Evolutionary conservation across 768 basidiomycete species (phyloP).

Genomic region (Inosperma sp.): DNA sequence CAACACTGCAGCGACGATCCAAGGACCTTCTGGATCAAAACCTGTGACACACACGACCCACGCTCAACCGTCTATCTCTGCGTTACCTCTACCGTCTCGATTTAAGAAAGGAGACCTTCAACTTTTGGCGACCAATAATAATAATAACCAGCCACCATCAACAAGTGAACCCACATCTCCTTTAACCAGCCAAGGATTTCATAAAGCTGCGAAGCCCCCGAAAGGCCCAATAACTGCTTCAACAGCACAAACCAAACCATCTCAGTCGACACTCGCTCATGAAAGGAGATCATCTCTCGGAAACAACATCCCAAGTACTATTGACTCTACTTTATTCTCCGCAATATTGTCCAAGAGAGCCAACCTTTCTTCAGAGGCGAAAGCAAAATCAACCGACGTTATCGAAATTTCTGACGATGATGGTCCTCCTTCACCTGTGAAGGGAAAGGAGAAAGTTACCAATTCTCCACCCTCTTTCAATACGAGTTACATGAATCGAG

Average conservation of each 20-base stretch:
- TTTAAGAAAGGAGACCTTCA: too few species aligned
- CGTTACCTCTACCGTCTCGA: too few species aligned
- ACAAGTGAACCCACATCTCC: too few species aligned
- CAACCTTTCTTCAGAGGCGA: neutral
- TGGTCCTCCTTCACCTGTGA: neutral
- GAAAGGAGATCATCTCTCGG: neutral
- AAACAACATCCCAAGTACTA: slow-evolving; percentile 5
- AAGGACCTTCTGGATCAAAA: too few species aligned
- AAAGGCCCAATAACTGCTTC: too few species aligned
- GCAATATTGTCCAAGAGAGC: neutral
- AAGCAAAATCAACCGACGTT: neutral
- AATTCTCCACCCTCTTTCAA: neutral
- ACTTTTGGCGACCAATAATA: too few species aligned
- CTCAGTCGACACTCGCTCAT: neutral
- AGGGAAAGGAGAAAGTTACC: neutral
- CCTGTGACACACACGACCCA: too few species aligned
- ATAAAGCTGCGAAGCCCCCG: too few species aligned
- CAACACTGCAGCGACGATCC: too few species aligned
- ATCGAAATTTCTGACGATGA: slow-evolving; percentile 4
- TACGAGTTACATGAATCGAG: neutral
- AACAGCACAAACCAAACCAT: neutral
- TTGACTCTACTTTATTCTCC: slow-evolving; percentile 1
- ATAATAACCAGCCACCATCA: too few species aligned
- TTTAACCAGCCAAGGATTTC: too few species aligned
- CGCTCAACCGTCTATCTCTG: too few species aligned